Percentiles rank a stretch among this genome's conserved stretches.
Evolutionary conservation across 2,329 filamentous ascomycete genomes (phyloP).

Genomic region (Blastomyces parvus): DNA sequence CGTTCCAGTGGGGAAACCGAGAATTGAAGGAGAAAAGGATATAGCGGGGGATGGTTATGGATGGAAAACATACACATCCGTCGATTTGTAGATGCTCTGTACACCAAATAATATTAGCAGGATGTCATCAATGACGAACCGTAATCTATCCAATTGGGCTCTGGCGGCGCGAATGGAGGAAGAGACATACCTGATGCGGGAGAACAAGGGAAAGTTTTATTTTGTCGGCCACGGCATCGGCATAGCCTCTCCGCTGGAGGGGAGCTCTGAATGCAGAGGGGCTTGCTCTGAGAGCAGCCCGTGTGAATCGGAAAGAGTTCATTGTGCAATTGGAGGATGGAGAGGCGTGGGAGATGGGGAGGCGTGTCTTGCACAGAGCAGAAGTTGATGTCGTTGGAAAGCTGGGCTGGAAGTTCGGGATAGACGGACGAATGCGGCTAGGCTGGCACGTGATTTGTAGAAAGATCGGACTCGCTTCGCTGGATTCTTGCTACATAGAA

Average conservation of each 20-base stretch:
- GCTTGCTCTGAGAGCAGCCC: slow-evolving; percentile 74
- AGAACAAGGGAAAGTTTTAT: slow-evolving; percentile 98
- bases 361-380: slow-evolving; percentile 8
- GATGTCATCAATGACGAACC: background rate
- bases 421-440: slow-evolving; percentile 1
- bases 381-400: slow-evolving; percentile 12
- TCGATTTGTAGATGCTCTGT: slow-evolving; percentile 60
- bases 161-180: slow-evolving; percentile 11
- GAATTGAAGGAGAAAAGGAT: background rate
- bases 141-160: slow-evolving; percentile 6
- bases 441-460: background rate
- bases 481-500: too few relatives aligned
- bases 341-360: slow-evolving; percentile 17
- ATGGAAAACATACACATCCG: slow-evolving; percentile 53
- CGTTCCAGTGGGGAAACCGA: background rate
- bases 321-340: slow-evolving; percentile 44
- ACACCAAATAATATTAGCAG: slow-evolving; percentile 20
- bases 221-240: slow-evolving; percentile 78
- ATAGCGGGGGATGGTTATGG: background rate
- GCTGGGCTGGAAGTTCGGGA: slow-evolving; percentile 8
- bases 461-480: too few relatives aligned
- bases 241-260: slow-evolving; percentile 81
- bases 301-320: slow-evolving; percentile 90
- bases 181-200: slow-evolving; percentile 81
- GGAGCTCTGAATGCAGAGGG: slow-evolving; percentile 66